A percentile compares a stretch with the other conserved stretches of the same genome.
Conservation (phyloP, 2,329 filamentous ascomycete genomes). For the Venturia aucupariae region DNA sequence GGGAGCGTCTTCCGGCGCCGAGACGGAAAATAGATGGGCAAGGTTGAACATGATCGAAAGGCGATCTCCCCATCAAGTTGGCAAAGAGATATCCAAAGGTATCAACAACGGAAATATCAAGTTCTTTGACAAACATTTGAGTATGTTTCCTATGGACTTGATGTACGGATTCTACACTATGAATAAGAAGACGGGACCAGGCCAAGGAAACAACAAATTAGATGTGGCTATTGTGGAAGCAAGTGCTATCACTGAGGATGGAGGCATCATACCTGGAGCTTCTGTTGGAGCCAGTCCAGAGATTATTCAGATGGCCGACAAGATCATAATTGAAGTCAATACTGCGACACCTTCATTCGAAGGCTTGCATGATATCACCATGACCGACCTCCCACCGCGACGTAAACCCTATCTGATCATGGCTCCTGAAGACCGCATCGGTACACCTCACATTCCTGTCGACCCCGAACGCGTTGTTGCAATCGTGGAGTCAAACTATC, state of each 20-base stretch:
- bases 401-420: constrained; percentile 83
- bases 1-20: constrained; percentile 78
- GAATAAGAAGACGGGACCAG: constrained; percentile 37
- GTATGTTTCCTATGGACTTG: constrained; percentile 82
- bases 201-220: constrained; percentile 55
- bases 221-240: constrained; percentile 83
- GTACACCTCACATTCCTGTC: constrained; percentile 70
- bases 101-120: constrained; percentile 84
- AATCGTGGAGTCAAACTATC: constrained; percentile 76
- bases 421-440: constrained; percentile 77
- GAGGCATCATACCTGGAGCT: constrained; percentile 79
- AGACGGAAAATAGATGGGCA: constrained; percentile 92
- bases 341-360: constrained; percentile 76
- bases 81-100: constrained; percentile 80
- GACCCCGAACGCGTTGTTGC: constrained; percentile 80
- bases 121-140: constrained; percentile 89
- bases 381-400: constrained; percentile 72
- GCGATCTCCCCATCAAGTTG: constrained; percentile 76
- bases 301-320: constrained; percentile 82
- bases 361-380: constrained; percentile 82
- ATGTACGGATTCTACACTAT: constrained; percentile 49
- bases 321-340: constrained; percentile 90
- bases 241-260: constrained; percentile 77
- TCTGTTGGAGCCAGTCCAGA: constrained; percentile 80
- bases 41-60: constrained; percentile 81